Base-by-base conservation (phyloP, 2,329 filamentous ascomycete species). In the Trichoderma oligosporum region DNA sequence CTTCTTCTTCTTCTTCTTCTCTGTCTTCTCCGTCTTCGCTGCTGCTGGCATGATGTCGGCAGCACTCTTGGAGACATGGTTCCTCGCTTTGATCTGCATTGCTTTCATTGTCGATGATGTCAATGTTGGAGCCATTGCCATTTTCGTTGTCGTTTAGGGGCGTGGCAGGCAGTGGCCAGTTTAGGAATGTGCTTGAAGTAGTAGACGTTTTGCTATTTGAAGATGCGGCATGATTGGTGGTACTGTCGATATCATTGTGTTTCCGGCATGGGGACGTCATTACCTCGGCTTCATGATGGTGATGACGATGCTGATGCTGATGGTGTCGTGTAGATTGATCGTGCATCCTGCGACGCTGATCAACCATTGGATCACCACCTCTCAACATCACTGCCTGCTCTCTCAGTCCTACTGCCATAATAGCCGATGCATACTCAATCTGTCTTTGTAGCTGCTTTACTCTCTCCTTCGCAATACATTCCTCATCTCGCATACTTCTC, bases 91-190 rank as follows among this genome's bases (percentile, higher is more conserved):
- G n/a, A 11, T 24, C 29, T 22, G 6, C 33, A 6, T 24, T 12
- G 16, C 35, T 31, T 11, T 11, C 29, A 22, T 9, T 44, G 20
- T 24, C 29, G 2, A 2, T 9, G n/a, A 0, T 12, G 3, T 35
- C 1, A 25, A 7, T 35, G 27, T n/a, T 45, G 6, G 3, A 5
- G 7, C 4, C 9, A 8, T 12, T 12, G 7, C 4, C 9, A 8
- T 12, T 14, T 22, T 53, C 49, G 8, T 25, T 18, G 12, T 8
- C 39, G 9, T 53, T 31, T 9, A 11, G 2, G 1, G 38, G n/a
- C 9, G 29, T 18, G n/a, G 25, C 35, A 20, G 46, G 27, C 24
- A 25, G 22, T 2, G 56, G 56, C 56, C 56, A 58, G 7, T 58
- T 54, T 7, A 46, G 22, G 31, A 58, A 58, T 12, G 24, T 11